Evolutionary conservation across 225 moss, liverwort and hornwort genomes (phyloP).

Genomic region (Takakia lepidozioides): DNA sequence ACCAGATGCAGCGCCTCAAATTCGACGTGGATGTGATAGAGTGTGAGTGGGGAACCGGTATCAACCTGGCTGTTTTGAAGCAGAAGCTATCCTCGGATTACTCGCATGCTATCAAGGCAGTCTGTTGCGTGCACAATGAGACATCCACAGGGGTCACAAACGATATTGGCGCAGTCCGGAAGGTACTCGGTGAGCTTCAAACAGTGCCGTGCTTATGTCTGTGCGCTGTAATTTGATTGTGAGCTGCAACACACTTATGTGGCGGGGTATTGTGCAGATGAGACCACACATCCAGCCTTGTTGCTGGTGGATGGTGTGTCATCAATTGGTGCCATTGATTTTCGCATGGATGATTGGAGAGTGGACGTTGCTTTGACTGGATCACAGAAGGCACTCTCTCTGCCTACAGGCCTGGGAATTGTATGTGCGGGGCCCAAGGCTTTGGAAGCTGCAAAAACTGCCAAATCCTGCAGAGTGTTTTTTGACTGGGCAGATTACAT

Average conservation of each 20-base stretch:
- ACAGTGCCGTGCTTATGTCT: too few relatives aligned
- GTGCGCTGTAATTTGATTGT: neutral
- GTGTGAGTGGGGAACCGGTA: conserved; percentile 33
- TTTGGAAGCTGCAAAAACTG: conserved; percentile 26
- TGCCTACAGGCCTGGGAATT: conserved; percentile 42
- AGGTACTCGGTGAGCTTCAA: conserved; percentile 11
- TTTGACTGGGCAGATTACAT: conserved; percentile 47
- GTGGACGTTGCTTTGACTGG: conserved; percentile 41
- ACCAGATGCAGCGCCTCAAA: conserved; percentile 31
- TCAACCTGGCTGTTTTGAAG: conserved; percentile 15
- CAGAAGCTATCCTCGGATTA: conserved; percentile 21
- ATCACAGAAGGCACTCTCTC: conserved; percentile 44
- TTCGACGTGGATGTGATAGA: conserved; percentile 38
- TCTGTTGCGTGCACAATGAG: conserved; percentile 44
- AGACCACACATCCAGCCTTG: conserved; percentile 31
- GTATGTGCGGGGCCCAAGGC: conserved; percentile 40
- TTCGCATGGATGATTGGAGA: conserved; percentile 47
- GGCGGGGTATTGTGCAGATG: conserved; percentile 13
- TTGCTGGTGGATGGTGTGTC: conserved; percentile 44
- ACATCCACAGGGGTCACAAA: conserved; percentile 49
- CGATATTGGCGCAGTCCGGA: conserved; percentile 29
- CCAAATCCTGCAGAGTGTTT: conserved; percentile 32
- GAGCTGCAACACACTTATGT: too few relatives aligned
- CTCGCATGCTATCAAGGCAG: conserved; percentile 19
- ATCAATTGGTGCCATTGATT: conserved; percentile 40